Base-by-base conservation (phyloP, 2,329 filamentous ascomycete genomes). In the Penicillium sp. region DNA sequence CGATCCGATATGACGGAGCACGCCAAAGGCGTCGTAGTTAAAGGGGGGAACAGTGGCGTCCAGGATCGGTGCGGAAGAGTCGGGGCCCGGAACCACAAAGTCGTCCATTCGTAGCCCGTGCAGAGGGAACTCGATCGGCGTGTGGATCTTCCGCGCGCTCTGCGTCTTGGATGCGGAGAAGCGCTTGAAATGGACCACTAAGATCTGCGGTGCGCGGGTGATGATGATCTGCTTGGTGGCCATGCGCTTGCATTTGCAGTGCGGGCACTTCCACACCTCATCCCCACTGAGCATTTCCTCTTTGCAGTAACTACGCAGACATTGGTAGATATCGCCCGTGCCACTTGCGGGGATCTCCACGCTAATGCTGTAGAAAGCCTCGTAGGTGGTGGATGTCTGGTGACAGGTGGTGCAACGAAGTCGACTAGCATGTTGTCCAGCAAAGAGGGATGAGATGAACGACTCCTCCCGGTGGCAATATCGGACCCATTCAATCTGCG, bases 1-100 rank as follows among this genome's bases (percentile, higher is more conserved):
- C 1, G 77, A 76, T 22, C 92, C 92, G 4, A 84, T 74, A 71
- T 97, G 92, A 58, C 89, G 81, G 51, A 95, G 84, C 6, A 97
- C 88, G 2, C 87, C 93, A 69, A 96, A 97, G 50, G 89, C 87
- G 68, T 96, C 88, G 72, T 97, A 99, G 5, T 79, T 77, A 67
- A 89, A 91, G 0, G 89, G 87, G 1, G 71, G 70, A 50, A 69
- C 76, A 53, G 65, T 76, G 51, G 65, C 79, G 77, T 48, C 79
- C 74, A 33, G 72, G 69, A 63, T 83, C 70, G 62, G 82, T 73
- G 26, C 82, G 77, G 48, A 54, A 51, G 60, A 51, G 41, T 58
- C 70, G 48, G 59, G 52, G 25, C 54, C 60, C 26, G 58, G 66
- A n/a, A 86, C 78, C 68, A 86, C 79, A 66, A 84, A 87, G 20